A percentile compares a stretch with the other conserved stretches of the same genome.
Conservation (phyloP, 139 green algal species). For the Trebouxia sp. region DNA sequence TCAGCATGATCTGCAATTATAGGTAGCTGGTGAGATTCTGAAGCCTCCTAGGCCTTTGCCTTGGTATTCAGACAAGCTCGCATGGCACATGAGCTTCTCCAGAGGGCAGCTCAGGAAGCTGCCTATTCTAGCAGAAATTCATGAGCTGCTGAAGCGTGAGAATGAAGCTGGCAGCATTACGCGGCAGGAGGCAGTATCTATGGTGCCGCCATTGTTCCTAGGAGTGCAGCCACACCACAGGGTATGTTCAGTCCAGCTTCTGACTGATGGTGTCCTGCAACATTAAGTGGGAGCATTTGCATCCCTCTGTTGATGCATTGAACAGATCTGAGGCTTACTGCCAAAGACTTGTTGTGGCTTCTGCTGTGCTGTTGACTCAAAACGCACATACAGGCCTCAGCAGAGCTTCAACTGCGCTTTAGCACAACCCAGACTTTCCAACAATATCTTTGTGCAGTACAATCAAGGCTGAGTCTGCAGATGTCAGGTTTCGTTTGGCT, state of each 20-base stretch:
- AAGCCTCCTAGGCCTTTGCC: constrained; percentile 71
- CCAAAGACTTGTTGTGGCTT: too few relatives aligned
- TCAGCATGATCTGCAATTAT: not conserved
- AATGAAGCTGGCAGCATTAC: constrained; percentile 92
- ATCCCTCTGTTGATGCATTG: not conserved
- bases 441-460: too few relatives aligned
- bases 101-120: constrained; percentile 87
- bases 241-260: constrained; percentile 33
- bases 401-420: too few relatives aligned
- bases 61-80: constrained; percentile 95
- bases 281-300: not conserved
- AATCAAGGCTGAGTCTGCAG: too few relatives aligned
- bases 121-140: constrained; percentile 66
- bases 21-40: constrained; percentile 61
- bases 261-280: not conserved
- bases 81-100: constrained; percentile 91
- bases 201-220: constrained; percentile 97
- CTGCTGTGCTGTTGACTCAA: too few relatives aligned
- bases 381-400: too few relatives aligned
- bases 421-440: too few relatives aligned
- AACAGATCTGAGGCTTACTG: not conserved
- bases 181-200: constrained; percentile 97
- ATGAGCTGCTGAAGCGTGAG: constrained; percentile 74
- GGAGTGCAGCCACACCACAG: constrained; percentile 91
- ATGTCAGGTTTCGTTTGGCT: too few relatives aligned